Percentiles rank a stretch among this genome's conserved stretches.
Evolutionary conservation across 306 rosid species (phyloP).

Genomic region (Gleditsia sinensis): DNA sequence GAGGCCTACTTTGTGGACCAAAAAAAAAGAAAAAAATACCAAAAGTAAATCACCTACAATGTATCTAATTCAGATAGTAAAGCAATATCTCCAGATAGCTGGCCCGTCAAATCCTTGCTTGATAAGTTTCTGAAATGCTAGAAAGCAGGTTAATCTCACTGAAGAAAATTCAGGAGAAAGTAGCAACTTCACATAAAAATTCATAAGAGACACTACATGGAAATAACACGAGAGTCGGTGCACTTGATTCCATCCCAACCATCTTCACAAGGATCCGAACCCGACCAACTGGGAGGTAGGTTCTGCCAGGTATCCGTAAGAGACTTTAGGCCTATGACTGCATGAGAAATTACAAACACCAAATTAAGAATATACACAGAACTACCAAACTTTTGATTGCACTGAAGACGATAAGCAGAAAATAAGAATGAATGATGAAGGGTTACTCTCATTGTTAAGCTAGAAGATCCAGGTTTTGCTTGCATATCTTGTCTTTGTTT

Average conservation of each 20-base stretch:
- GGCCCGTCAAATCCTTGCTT: constrained; percentile 52
- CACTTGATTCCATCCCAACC: constrained; percentile 51
- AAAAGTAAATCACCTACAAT: constrained; percentile 47
- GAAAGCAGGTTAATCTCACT: constrained; percentile 23
- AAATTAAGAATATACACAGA: background rate
- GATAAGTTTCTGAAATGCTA: constrained; percentile 50
- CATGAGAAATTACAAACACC: constrained; percentile 24
- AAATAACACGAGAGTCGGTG: constrained; percentile 30
- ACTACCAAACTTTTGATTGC: constrained; percentile 6
- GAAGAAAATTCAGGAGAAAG: constrained; percentile 10
- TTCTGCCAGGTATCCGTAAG: constrained; percentile 28
- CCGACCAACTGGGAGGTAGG: constrained; percentile 42
- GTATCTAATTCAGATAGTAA: constrained; percentile 48
- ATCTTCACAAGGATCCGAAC: constrained; percentile 45
- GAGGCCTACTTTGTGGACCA: too few species aligned
- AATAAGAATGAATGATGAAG: too few species aligned
- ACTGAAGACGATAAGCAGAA: constrained; percentile 1
- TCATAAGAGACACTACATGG: constrained; percentile 42
- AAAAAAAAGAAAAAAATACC: background rate
- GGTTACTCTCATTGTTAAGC: too few species aligned
- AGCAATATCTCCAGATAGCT: constrained; percentile 52
- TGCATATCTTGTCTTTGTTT: too few species aligned
- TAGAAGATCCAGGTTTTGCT: too few species aligned
- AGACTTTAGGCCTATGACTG: constrained; percentile 33
- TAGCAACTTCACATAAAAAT: constrained; percentile 17